Evolutionary conservation across 2,329 filamentous ascomycete species (phyloP), one percentile per base, ranked within the genome.

Genomic region (Colletotrichum horii): DNA sequence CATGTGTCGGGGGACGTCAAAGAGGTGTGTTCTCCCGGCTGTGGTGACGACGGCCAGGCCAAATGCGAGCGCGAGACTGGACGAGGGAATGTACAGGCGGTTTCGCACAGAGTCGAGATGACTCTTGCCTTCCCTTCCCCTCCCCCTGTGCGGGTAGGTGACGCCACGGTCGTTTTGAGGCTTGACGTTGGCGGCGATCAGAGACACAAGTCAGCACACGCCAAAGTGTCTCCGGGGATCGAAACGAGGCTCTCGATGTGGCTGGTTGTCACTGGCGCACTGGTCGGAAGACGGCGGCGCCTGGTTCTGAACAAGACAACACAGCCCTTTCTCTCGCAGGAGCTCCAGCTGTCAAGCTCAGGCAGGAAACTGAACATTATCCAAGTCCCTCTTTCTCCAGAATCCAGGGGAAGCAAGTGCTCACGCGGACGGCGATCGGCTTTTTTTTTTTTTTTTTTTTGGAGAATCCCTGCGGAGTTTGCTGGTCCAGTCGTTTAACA

Each of bases 381-480:
- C 8, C 28, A 3, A 38, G 36, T 38, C 36, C 36, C 36, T 38
- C 36, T 1, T 22, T 48, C 43, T 48, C 43, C 43, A 48, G 43
- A 30, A 30, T 55, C 16, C 24, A 34, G 43, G 28, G 38, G 32
- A 55, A 55, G 43, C 24, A 66, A 52, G 6, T 22, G 62, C 28
- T 61, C 56, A 70, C 36, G 43, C 55, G 68, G 48, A 32, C 38
- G 62, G 62, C 36, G 62, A 75, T 75, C 69, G 14, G 32, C 19
- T 19, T 73, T n/a, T n/a, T n/a, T n/a, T n/a, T n/a, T n/a, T n/a
- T n/a, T n/a, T n/a, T n/a, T n/a, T n/a, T n/a, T 8, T 75, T 73
- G 43, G 73, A 73, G 68, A 71, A 75, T 64, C 68, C 72, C 72
- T 75, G 61, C 24, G 12, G 14, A n/a, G 16, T 15, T 22, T 30